phyloP scores from a whole-genome alignment of 78 protist species.

The Guillardia theta region DNA sequence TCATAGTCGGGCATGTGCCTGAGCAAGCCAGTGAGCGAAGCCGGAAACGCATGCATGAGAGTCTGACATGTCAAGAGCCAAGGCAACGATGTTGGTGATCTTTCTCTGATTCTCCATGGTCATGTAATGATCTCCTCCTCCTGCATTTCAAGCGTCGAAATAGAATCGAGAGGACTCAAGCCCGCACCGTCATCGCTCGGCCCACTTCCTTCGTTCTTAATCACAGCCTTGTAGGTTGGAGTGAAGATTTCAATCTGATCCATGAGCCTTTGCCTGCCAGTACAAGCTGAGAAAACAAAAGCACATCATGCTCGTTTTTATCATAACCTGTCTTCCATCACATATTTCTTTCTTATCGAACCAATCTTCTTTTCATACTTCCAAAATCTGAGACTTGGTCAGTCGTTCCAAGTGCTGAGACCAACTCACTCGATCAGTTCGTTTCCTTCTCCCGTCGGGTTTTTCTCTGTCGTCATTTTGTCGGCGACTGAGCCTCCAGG shows the following conservation, averaged over 20 bases:
- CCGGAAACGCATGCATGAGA: neutral
- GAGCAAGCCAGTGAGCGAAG: neutral
- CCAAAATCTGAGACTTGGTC: neutral
- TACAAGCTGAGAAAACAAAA: no score
- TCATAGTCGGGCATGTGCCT: constrained; percentile 19
- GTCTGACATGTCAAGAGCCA: neutral
- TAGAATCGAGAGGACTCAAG: neutral
- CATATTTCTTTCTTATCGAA: neutral
- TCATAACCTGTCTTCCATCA: neutral
- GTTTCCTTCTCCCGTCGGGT: neutral
- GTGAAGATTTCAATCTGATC: neutral
- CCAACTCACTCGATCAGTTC: neutral
- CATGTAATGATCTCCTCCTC: neutral
- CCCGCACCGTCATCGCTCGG: neutral
- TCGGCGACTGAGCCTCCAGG: neutral
- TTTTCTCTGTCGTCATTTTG: neutral
- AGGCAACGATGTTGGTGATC: neutral
- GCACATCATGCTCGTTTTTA: no score
- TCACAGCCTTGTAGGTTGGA: constrained; percentile 30
- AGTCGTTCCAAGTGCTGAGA: neutral
- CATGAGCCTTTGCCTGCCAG: neutral
- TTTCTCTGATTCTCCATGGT: neutral
- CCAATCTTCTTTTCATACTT: constrained; percentile 1
- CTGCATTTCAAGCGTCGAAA: neutral
- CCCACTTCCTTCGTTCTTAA: neutral